phyloP scores from a whole-genome alignment of 2,329 filamentous ascomycete species.

The Metarhizium brunneum region DNA sequence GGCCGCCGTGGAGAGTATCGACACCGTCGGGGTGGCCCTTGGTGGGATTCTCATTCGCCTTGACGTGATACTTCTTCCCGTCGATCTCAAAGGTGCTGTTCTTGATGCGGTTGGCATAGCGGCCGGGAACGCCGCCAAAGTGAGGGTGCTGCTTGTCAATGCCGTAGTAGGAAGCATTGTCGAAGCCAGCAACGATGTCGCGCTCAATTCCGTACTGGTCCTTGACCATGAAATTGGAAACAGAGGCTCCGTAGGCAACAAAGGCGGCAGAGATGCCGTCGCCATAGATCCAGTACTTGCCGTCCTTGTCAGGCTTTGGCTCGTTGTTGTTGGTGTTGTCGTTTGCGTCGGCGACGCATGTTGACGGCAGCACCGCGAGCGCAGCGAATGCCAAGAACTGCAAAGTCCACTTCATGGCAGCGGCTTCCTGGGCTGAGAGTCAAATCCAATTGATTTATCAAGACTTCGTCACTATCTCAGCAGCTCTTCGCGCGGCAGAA shows the following conservation, averaged over 20 bases:
- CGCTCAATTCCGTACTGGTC: slow-evolving; percentile 59
- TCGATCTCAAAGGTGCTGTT: slow-evolving; percentile 66
- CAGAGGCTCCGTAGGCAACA: slow-evolving; percentile 64
- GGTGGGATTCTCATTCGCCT: slow-evolving; percentile 54
- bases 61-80: slow-evolving; percentile 47
- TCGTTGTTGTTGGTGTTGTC: slow-evolving; percentile 8
- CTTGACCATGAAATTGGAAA: slow-evolving; percentile 61
- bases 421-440: background rate
- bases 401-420: slow-evolving; percentile 14
- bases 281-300: slow-evolving; percentile 65
- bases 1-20: slow-evolving; percentile 61
- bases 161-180: slow-evolving; percentile 64
- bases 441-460: background rate
- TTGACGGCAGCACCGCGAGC: slow-evolving; percentile 9
- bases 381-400: slow-evolving; percentile 9
- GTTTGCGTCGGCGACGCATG: slow-evolving; percentile 6
- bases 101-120: slow-evolving; percentile 75
- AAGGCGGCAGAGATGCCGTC: slow-evolving; percentile 59
- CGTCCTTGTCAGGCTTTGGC: slow-evolving; percentile 41
- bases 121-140: slow-evolving; percentile 63
- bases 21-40: slow-evolving; percentile 39
- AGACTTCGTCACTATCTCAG: too few relatives aligned
- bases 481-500: too few relatives aligned
- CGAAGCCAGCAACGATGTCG: slow-evolving; percentile 65
- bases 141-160: slow-evolving; percentile 58